Base-by-base conservation (phyloP, 768 basidiomycete genomes). In the Vararia minispora region DNA sequence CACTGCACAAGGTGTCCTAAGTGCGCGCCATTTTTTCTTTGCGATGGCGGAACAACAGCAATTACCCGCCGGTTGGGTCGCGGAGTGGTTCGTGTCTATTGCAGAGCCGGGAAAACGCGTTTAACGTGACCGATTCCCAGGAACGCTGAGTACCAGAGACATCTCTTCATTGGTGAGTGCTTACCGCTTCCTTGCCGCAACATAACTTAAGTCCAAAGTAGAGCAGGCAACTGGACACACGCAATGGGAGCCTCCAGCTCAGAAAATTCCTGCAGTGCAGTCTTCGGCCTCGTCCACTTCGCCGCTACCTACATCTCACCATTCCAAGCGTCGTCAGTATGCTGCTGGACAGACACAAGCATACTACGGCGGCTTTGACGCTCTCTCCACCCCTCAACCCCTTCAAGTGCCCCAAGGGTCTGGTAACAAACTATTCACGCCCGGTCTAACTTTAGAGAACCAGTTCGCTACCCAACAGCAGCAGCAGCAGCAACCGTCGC, bases 261-360 rank as follows among this genome's bases (percentile, higher is more conserved):
- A n/a, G n/a, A n/a, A n/a, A n/a, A n/a, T n/a, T n/a, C n/a, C n/a
- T n/a, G 58, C 34, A 46, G 59, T 39, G 43, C 48, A 14, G 45
- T 59, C 22, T 63, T 70, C 35, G 57, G 65, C 62, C 14, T 61
- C 60, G 9, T 64, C 69, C 5, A 60, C 63, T 17, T 66, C 72
- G 22, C 65, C 73, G 17, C 60, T 64, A 17, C 54, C 56, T 2
- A 39, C 42, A 16, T 59, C 71, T 8, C 53, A 60, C 18, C 69
- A 72, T 46, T 41, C 63, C 37, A 82, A 85, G 60, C 80, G 86
- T 50, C 78, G 91, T 32, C 89, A 92, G 58, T 94, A 95, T 57
- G 90, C 91, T 37, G 77, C 86, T 4, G 89, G 86, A 11, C 89
- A 94, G 59, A 88, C 87, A 1, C 85, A 88, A 52, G 86, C 72